phyloP scores from a whole-genome alignment of 2,329 filamentous ascomycete genomes.

The Aspergillus pseudoglaucus region DNA sequence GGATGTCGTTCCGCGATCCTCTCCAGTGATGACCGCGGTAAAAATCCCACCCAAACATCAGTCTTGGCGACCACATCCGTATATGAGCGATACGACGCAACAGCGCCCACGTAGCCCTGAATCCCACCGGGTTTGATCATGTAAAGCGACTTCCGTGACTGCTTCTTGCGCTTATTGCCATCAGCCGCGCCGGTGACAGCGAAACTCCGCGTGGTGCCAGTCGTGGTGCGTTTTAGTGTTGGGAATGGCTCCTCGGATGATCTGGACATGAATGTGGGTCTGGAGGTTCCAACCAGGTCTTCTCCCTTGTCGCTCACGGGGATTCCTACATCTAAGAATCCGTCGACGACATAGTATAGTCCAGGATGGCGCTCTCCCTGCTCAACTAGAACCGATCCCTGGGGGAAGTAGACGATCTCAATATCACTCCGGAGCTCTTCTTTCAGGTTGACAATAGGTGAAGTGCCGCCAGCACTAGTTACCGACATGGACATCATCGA shows the following conservation, averaged over 20 bases:
- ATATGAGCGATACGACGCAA: constrained; percentile 92
- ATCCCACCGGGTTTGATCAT: constrained; percentile 91
- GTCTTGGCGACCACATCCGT: constrained; percentile 97
- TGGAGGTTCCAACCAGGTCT: constrained; percentile 32
- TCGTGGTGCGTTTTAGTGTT: constrained; percentile 40
- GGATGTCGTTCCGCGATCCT: constrained; percentile 89
- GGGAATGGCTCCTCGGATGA: constrained; percentile 36
- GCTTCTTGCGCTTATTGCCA: constrained; percentile 28
- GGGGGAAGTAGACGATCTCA: constrained; percentile 95
- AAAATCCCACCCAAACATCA: constrained; percentile 93
- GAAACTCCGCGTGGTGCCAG: constrained; percentile 28
- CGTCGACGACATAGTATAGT: constrained; percentile 94
- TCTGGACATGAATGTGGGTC: constrained; percentile 16
- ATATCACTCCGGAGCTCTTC: constrained; percentile 86
- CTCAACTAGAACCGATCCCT: constrained; percentile 89
- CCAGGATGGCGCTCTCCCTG: constrained; percentile 96
- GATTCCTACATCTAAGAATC: constrained; percentile 91
- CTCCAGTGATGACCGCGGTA: constrained; percentile 78
- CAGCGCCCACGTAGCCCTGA: constrained; percentile 87
- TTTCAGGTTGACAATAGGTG: constrained; percentile 59
- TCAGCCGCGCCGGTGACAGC: constrained; percentile 21
- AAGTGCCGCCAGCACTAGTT: constrained; percentile 55
- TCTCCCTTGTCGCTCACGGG: constrained; percentile 57
- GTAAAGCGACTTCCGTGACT: constrained; percentile 66
- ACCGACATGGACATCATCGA: constrained; percentile 66